phyloP scores from a whole-genome alignment of 2,329 filamentous ascomycete genomes.

The Ascochyta fabae region DNA sequence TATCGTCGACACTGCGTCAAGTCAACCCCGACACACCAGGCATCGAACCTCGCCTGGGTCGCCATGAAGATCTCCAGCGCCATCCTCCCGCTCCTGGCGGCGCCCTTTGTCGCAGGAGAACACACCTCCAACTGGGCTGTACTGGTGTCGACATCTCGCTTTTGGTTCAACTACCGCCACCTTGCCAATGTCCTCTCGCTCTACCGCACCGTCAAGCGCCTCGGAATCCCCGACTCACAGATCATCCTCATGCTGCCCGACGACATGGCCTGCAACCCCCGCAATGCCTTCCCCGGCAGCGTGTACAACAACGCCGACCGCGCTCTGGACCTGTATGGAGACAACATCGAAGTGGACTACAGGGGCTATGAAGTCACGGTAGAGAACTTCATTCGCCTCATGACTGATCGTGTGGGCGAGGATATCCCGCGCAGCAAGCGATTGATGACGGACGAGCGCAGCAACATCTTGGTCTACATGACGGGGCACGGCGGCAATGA shows the following conservation, averaged over 20 bases:
- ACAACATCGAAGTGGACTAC: constrained; percentile 99
- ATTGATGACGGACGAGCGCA: constrained; percentile 89
- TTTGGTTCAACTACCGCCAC: constrained; percentile 99
- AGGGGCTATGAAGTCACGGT: constrained; percentile 98
- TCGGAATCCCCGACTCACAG: constrained; percentile 96
- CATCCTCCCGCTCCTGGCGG: constrained; percentile 37
- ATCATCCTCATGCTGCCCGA: constrained; percentile 99
- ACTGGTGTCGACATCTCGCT: constrained; percentile 95
- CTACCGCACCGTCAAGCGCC: constrained; percentile 96
- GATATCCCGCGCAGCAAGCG: constrained; percentile 96
- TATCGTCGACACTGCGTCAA: not conserved
- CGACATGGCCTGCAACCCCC: constrained; percentile 99
- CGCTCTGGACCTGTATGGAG: constrained; percentile 93
- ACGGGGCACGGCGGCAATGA: constrained; percentile 97
- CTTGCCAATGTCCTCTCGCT: constrained; percentile 96
- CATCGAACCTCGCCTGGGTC: not conserved
- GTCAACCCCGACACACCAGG: not conserved
- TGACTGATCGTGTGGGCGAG: constrained; percentile 92
- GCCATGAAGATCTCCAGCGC: constrained; percentile 37
- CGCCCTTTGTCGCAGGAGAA: constrained; percentile 63
- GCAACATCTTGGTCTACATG: constrained; percentile 99
- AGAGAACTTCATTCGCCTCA: constrained; percentile 94
- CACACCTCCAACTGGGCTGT: constrained; percentile 99
- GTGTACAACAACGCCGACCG: constrained; percentile 99
- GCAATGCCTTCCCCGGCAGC: constrained; percentile 95